Evolutionary conservation across 352 stramenopile genomes (phyloP), one percentile per base, ranked within the genome.

Genomic region (Blastocystis sp.): DNA sequence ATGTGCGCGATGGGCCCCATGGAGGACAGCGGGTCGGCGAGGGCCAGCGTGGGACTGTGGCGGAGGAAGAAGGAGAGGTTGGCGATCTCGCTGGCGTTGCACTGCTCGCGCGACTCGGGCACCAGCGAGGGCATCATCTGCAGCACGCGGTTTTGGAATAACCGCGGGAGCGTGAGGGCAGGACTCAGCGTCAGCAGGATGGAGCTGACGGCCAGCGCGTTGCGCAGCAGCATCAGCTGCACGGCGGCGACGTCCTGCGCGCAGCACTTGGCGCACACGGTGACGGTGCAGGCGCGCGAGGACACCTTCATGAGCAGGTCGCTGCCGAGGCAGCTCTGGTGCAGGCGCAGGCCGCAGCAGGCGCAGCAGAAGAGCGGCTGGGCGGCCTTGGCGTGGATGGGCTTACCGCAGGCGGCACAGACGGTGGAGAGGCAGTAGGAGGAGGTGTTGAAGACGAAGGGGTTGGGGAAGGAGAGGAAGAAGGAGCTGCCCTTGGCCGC

Each of bases 141-240:
- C 6, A 17, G 14, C 48, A 57, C 6, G 6, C 14, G 48, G 48
- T 14, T 57, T 14, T 57, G 48, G 48, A 57, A 57, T 14, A 57
- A 14, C 6, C 6, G 48, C 6, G 48, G 6, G 48, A 57, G 48
- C 6, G 6, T 17, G 48, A 57, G 14, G 48, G 6, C 14, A 7
- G 48, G 6, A 14, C 48, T 57, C 6, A 14, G 6, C 6, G 48
- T 14, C 6, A 17, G 48, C 48, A 57, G 48, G 48, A 57, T 57
- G 48, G 48, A 57, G 48, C 48, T 17, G 6, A 57, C 64, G 2
- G 34, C 34, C 11, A 74, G 21, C 11, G 64, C 64, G 40, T 74
- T 74, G 17, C 21, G 7, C 17, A 74, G 64, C 11, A 74, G 1
- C 64, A 74, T 74, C 28, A 74, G 21, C 43, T 74, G 64, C 17